Base-by-base conservation (phyloP, 2,329 filamentous ascomycete genomes). In the Colletotrichum tamarilloi region DNA sequence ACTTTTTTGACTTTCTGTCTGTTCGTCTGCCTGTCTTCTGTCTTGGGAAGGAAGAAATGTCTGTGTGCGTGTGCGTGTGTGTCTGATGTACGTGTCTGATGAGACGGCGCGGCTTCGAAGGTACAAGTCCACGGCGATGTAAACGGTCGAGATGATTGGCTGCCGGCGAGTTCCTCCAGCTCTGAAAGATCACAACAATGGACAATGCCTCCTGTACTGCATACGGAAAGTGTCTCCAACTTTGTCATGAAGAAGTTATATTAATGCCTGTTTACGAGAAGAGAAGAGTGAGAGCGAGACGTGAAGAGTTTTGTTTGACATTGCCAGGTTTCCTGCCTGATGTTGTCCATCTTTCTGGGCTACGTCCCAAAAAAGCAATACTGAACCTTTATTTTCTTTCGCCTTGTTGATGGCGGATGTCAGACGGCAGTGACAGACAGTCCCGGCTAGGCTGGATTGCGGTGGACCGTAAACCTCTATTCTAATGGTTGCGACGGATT, bases 401-500 rank as follows among this genome's bases (percentile, higher is more conserved):
- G 22, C 52, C 22, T 26, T 53, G 24, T 5, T 4, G 19, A 6
- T 28, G 57, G 11, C 9, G 24, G 53, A 2, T 11, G 52, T n/a
- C 12, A 22, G 62, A 14, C 12, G n/a, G 30, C 24, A 26, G 14
- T 42, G 62, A 35, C 49, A 62, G 24, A 49, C 59, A 6, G 11
- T 35, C 32, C 32, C 14, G 16, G 16, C 49, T 46, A 55, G 42
- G 24, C 67, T 69, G 70, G 60, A 60, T 56, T 69, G 46, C 28
- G 16, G 26, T n/a, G 32, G 46, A 42, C 55, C 19, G 42, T 49
- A 8, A n/a, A 49, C 42, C 16, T 49, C 19, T 49, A n/a, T n/a
- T 69, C 19, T 55, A 24, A 12, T 42, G 55, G 67, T 62, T 63
- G 53, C 49, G 60, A 65, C 67, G 56, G 67, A 65, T 70, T 56